Conservation (phyloP, 2,329 filamentous ascomycete species). For the Fusarium abutilonis region DNA sequence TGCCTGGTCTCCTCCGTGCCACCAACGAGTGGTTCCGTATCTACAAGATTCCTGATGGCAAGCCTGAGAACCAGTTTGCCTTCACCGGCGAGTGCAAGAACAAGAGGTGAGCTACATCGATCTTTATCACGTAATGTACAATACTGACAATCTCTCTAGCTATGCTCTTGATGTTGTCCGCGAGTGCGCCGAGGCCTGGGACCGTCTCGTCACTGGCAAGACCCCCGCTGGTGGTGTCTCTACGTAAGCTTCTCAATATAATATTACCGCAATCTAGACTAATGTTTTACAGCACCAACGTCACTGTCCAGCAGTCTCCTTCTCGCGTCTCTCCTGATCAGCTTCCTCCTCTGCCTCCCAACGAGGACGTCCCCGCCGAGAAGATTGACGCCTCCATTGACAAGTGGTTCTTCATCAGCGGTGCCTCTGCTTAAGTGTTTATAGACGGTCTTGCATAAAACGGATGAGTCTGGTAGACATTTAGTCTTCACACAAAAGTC, state of each 20-base stretch:
- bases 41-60: slow-evolving; percentile 99
- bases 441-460: slow-evolving; percentile 31
- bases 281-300: slow-evolving; percentile 74
- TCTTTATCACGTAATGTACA: background rate
- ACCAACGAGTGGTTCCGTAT: slow-evolving; percentile 99
- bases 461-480: slow-evolving; percentile 21
- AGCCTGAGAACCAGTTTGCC: slow-evolving; percentile 99
- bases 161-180: slow-evolving; percentile 96
- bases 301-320: slow-evolving; percentile 76
- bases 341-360: slow-evolving; percentile 78
- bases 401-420: slow-evolving; percentile 99
- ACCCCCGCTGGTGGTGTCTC: slow-evolving; percentile 79
- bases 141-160: slow-evolving; percentile 53
- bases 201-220: slow-evolving; percentile 94
- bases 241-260: slow-evolving; percentile 68
- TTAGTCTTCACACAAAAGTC: slow-evolving; percentile 33
- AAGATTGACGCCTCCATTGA: slow-evolving; percentile 97
- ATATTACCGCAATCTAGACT: slow-evolving; percentile 35
- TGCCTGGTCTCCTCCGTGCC: slow-evolving; percentile 93
- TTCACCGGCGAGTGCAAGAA: slow-evolving; percentile 99
- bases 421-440: slow-evolving; percentile 78
- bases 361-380: slow-evolving; percentile 83
- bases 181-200: slow-evolving; percentile 97
- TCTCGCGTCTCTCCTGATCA: slow-evolving; percentile 75
- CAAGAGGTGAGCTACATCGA: slow-evolving; percentile 74